Evolutionary conservation across 768 basidiomycete species (phyloP), one percentile per base, ranked within the genome.

Genomic region (Boletus rubescentipes): DNA sequence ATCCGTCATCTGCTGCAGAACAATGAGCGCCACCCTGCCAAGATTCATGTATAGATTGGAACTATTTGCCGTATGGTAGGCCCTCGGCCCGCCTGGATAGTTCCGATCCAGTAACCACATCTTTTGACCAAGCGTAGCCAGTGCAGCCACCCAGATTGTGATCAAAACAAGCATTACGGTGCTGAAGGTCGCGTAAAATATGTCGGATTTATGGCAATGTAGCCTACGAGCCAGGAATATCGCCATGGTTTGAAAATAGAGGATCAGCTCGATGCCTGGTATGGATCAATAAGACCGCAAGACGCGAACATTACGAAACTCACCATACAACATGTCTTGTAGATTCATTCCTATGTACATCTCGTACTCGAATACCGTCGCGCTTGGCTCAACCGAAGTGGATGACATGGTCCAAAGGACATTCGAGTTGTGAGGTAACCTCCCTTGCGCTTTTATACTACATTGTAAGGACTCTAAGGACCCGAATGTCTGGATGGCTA

Each of bases 1-100:
- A 46, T 74, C 72, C 8, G 66, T 64, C 54, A 74, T 53, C 38
- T 73, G 64, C 6, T 73, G 71, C 10, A 71, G 54, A 20, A 63
- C 46, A 8, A 23, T 16, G 21, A 49, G 39, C 8, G 49, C 41
- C 12, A 41, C 23, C 30, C 49, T 41, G 16, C 49, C 49, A 7
- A 42, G 9, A 18, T 12, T 23, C 32, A 50, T 35, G 11, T 35
- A 26, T 23, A 29, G 4, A 12, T 4, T 4, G 9, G 49, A 50
- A 26, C 41, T 29, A 29, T 42, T 2, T 18, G 32, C 21, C 2
- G 8, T 18, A 9, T 18, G 40, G 32, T 43, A 50, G 12, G 49
- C 49, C 32, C 36, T 46, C 18, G 62, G 53, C 26, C 73, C 72
- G 4, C 72, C 71, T 11, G 73, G 73, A 37, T 67, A 70, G 31